These are phyloP conservation scores for Xylaria arbuscula DNA, from an alignment of 2,329 filamentous ascomycete genomes.

Conservation along the genomic window DNA sequence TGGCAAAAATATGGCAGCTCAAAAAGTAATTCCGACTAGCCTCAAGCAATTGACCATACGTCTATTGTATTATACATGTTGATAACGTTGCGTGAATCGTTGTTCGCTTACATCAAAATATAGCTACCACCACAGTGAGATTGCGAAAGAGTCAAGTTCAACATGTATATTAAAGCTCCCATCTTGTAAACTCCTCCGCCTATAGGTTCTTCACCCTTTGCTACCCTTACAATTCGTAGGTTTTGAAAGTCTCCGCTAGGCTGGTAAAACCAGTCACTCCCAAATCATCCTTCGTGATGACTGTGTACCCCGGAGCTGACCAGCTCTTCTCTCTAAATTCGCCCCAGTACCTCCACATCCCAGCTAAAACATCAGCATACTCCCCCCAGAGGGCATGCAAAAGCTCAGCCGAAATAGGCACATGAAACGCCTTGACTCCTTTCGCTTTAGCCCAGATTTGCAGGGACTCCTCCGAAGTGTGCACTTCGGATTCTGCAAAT, in stretches of 20 bases:
- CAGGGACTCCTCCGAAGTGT: slow-evolving; percentile 30
- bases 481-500: slow-evolving; percentile 26
- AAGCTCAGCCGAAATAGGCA: slow-evolving; percentile 31
- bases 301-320: slow-evolving; percentile 24
- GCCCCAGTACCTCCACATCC: slow-evolving; percentile 37
- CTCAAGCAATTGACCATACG: background rate
- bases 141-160: too few relatives aligned
- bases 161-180: background rate
- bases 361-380: slow-evolving; percentile 27
- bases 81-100: background rate
- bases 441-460: slow-evolving; percentile 32
- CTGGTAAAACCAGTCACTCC: slow-evolving; percentile 29
- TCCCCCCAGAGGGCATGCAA: slow-evolving; percentile 24
- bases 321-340: slow-evolving; percentile 30
- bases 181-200: background rate
- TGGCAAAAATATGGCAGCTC: too few relatives aligned
- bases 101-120: background rate
- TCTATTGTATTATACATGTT: background rate
- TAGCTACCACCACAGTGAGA: background rate
- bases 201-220: background rate
- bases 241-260: slow-evolving; percentile 27
- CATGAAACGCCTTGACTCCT: slow-evolving; percentile 30
- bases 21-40: too few relatives aligned
- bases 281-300: slow-evolving; percentile 30
- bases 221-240: slow-evolving; percentile 15